Base-by-base conservation (phyloP, 225 moss, liverwort and hornwort genomes). In the Bryum argenteum region DNA sequence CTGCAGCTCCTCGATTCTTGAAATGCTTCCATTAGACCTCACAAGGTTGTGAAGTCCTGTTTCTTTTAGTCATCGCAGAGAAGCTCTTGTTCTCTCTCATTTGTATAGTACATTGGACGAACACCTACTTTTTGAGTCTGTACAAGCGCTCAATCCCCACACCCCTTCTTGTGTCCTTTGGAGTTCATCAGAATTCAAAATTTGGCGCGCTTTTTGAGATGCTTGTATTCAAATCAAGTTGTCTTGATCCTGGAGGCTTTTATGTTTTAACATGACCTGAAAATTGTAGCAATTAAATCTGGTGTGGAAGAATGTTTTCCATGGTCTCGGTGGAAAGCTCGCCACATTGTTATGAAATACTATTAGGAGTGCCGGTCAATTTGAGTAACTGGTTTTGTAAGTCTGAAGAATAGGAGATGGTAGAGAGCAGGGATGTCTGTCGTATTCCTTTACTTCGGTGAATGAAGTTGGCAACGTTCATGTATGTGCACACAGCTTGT, bases 1-100 rank as follows among this genome's bases (percentile, higher is more conserved):
- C 67, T 67, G 58, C 82, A 71, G 37, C 71, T 78, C 52, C 63
- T 79, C 8, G 22, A 75, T 8, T 58, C 67, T 2, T 71, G 68
- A 71, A 63, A 57, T 67, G 51, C 67, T 23, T 64, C 61, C 37
- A 20, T 78, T 11, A 62, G 58, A 20, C 66, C 78, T 16, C 68
- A 71, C 33, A 75, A 70, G 60, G 65, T 74, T 44, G n/a, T 50
- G 0, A 66, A 66, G 41, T 50, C 54, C 11, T 47, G 51, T 14
- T 15, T 67, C 14, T 48, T 45, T 56, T 65, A 71, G 67, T 10
- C 10, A 44, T 44, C 44, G 44, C 44, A 50, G 22, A 63, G 14
- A 55, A n/a, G n/a, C n/a, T n/a, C n/a, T n/a, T 10, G 24, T n/a
- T n/a, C 43, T 67, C 40, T 39, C 56, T 24, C 12, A 28, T 13